Conservation (phyloP, 306 rosid genomes). For the Erythrophleum fordii region DNA sequence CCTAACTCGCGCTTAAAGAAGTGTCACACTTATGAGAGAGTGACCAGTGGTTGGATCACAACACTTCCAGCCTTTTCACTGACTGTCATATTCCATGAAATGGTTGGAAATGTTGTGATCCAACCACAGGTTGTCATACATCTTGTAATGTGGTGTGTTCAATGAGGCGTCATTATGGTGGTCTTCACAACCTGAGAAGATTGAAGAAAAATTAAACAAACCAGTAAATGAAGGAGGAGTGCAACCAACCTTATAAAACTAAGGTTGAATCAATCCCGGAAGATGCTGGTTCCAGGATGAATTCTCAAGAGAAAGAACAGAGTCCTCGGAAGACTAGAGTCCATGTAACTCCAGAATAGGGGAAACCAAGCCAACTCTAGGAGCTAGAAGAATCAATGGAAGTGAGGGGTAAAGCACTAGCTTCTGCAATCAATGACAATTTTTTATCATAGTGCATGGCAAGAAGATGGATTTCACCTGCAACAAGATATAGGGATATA, state of each 20-base stretch:
- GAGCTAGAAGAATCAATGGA: constrained; percentile 47
- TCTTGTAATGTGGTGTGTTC: background rate
- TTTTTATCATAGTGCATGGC: constrained; percentile 62
- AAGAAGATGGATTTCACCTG: constrained; percentile 51
- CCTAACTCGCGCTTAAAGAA: background rate
- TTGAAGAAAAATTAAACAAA: background rate
- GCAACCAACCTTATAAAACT: background rate
- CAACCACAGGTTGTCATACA: background rate
- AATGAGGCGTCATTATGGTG: background rate
- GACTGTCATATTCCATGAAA: background rate
- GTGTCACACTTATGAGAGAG: background rate
- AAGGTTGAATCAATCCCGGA: background rate
- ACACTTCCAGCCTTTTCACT: background rate
- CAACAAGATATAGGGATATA: background rate
- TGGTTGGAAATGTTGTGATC: background rate
- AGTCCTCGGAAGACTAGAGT: background rate
- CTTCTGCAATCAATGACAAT: constrained; percentile 63
- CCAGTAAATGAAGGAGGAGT: background rate
- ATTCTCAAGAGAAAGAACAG: background rate
- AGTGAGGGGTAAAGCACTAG: constrained; percentile 64
- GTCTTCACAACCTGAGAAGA: background rate
- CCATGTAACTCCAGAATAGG: background rate
- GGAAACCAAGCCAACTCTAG: constrained; percentile 36
- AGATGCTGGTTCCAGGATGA: background rate
- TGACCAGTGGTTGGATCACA: background rate